Evolutionary conservation across 305 asterid species (phyloP), one percentile per base, ranked within the genome.

Genomic region (Fraxinus xanthoxyloides): DNA sequence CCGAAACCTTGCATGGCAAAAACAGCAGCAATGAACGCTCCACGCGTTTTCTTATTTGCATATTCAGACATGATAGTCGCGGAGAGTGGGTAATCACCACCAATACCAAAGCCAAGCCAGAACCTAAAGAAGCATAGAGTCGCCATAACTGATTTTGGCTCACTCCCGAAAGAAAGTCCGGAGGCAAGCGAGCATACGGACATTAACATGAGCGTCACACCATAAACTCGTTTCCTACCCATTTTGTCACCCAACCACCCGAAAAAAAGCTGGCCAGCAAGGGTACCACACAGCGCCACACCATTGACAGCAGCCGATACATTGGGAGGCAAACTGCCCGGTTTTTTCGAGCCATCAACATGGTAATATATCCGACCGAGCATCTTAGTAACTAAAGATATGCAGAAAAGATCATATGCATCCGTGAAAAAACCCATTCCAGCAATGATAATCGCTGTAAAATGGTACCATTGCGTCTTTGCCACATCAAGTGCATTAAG

Each of bases 61-160:
- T 89, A 89, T 76, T 89, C 92, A 0, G 92, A 86, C 92, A 89
- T 89, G 79, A 89, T 89, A 40, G 92, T 89, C 48, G 92, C 92
- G 38, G 92, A 89, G 31, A 89, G 87, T 0, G 89, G 92, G 76
- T 89, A 89, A 35, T 89, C 92, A 8, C 92, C 92, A 5, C 92
- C 92, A 6, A 89, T 86, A 2, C 92, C 92, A 19, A 89, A 81
- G 2, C 91, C 92, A 17, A 89, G 90, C 92, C 91, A 89, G 76
- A 89, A 89, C 38, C 91, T 34, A 80, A 89, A 89, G 88, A 89
- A 89, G 13, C 91, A 89, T 1, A 89, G 88, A 2, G 90, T 88
- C 6, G 86, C 74, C 88, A 89, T 83, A 5, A 87, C 91, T 3
- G 88, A 17, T 69, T 79, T 82, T 0, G 92, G 82, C 1, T 79